phyloP scores from a whole-genome alignment of 1,284 basidiomycete genomes.

The Apiotrichum laibachii region DNA sequence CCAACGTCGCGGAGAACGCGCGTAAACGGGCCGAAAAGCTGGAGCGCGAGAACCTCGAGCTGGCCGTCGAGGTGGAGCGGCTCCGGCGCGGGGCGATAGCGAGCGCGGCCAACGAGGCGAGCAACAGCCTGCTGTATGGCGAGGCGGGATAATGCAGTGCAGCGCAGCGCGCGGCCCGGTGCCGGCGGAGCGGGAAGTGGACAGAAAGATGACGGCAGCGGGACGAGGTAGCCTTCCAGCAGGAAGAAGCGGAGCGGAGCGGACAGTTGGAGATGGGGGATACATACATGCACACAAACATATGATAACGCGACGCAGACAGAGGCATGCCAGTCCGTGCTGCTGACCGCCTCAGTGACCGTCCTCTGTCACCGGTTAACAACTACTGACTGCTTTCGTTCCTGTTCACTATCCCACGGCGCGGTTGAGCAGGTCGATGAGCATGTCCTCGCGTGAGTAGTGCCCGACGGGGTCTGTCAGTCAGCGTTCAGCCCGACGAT shows the following conservation, averaged over 20 bases:
- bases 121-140: not conserved
- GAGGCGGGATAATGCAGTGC: not conserved
- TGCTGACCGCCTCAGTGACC: too few relatives aligned
- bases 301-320: not conserved
- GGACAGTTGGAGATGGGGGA: not conserved
- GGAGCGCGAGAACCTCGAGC: constrained; percentile 39
- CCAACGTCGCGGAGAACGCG: constrained; percentile 31
- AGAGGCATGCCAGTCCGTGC: too few relatives aligned
- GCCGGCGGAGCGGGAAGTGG: not conserved
- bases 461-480: constrained; percentile 60
- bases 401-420: not conserved
- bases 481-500: too few relatives aligned
- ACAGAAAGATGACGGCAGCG: not conserved
- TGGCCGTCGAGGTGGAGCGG: constrained; percentile 22
- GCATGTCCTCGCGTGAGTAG: constrained; percentile 62
- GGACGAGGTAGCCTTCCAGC: not conserved
- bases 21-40: constrained; percentile 25
- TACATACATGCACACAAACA: not conserved
- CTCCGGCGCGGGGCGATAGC: constrained; percentile 11
- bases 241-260: too few relatives aligned
- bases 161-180: too few relatives aligned
- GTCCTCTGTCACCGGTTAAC: not conserved
- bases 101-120: not conserved
- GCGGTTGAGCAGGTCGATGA: constrained; percentile 23
- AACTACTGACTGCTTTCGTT: not conserved